Conservation (phyloP, 768 basidiomycete genomes). For the Phylloporus rhodoxanthus region DNA sequence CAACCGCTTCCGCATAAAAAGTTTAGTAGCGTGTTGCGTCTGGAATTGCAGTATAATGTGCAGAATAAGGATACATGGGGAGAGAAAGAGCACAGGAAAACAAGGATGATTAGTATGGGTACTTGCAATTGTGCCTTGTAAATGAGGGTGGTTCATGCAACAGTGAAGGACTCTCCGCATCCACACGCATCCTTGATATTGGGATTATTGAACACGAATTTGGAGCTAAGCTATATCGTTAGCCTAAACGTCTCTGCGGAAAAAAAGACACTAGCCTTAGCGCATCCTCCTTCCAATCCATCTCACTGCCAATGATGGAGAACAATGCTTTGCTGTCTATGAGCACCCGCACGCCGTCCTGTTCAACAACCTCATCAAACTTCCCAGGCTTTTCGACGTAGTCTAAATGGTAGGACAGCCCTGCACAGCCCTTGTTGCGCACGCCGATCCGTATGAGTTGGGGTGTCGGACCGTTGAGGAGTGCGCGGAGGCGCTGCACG, state of each 20-base stretch:
- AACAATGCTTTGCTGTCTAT: slow-evolving; percentile 97
- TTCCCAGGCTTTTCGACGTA: slow-evolving; percentile 86
- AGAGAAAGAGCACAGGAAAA: slow-evolving; percentile 1
- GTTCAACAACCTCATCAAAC: slow-evolving; percentile 95
- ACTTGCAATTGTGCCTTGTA: slow-evolving; percentile 6
- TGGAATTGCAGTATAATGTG: slow-evolving; percentile 10
- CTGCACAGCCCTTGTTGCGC: slow-evolving; percentile 96
- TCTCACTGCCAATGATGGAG: slow-evolving; percentile 96
- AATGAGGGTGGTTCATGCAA: slow-evolving; percentile 25
- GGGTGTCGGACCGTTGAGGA: slow-evolving; percentile 79
- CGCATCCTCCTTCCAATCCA: slow-evolving; percentile 96
- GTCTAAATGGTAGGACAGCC: slow-evolving; percentile 78
- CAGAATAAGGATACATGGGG: slow-evolving; percentile 28
- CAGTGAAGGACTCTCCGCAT: slow-evolving; percentile 88
- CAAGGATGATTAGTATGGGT: slow-evolving; percentile 9
- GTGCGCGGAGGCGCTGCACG: slow-evolving; percentile 60
- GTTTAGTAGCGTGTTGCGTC: background rate
- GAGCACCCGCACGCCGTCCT: slow-evolving; percentile 88
- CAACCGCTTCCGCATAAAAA: slow-evolving; percentile 9
- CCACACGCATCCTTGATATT: slow-evolving; percentile 95
- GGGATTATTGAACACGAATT: slow-evolving; percentile 82
- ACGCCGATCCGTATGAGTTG: slow-evolving; percentile 94
- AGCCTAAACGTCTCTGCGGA: background rate
- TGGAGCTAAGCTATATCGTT: slow-evolving; percentile 45
- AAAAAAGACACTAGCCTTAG: slow-evolving; percentile 50